Evolutionary conservation across 2,329 filamentous ascomycete species (phyloP).

Genomic region (Colletotrichum australisinense): DNA sequence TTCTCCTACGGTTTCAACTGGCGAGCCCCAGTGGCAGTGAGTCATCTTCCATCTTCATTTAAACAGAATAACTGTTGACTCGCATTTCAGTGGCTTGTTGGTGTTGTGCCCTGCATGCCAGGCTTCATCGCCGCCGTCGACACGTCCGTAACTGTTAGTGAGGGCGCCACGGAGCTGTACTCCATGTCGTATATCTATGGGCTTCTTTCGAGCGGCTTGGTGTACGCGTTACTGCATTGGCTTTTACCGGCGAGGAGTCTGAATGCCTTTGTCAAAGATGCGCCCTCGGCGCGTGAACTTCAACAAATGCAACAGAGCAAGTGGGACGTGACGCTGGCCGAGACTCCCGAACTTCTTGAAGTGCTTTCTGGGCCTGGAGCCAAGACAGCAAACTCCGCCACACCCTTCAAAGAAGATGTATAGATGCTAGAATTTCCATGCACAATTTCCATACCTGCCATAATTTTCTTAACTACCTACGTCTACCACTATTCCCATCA

Average conservation of each 20-base stretch:
- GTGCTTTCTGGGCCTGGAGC: not conserved
- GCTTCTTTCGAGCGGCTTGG: slow-evolving; percentile 46
- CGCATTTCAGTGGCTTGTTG: not conserved
- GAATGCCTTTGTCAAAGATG: slow-evolving; percentile 43
- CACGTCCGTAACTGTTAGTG: slow-evolving; percentile 43
- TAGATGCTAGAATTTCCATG: not conserved
- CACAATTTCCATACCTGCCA: not conserved
- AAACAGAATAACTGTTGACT: not conserved
- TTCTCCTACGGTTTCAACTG: slow-evolving; percentile 53
- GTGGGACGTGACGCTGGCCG: slow-evolving; percentile 45
- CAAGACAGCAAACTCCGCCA: not conserved
- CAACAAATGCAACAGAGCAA: slow-evolving; percentile 43
- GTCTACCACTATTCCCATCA: too few relatives aligned
- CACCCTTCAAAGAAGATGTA: not conserved
- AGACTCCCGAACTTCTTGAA: slow-evolving; percentile 18
- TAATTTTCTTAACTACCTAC: too few relatives aligned
- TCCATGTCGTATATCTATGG: slow-evolving; percentile 53
- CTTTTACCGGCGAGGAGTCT: slow-evolving; percentile 43
- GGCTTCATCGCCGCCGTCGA: not conserved
- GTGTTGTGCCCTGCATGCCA: not conserved
- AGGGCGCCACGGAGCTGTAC: slow-evolving; percentile 52
- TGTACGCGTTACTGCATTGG: slow-evolving; percentile 46
- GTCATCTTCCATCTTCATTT: slow-evolving; percentile 29
- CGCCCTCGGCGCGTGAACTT: slow-evolving; percentile 40
- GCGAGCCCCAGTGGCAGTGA: slow-evolving; percentile 51